Evolutionary conservation across 2,329 filamentous ascomycete genomes (phyloP).

Genomic region (Diaporthe aspalathi): DNA sequence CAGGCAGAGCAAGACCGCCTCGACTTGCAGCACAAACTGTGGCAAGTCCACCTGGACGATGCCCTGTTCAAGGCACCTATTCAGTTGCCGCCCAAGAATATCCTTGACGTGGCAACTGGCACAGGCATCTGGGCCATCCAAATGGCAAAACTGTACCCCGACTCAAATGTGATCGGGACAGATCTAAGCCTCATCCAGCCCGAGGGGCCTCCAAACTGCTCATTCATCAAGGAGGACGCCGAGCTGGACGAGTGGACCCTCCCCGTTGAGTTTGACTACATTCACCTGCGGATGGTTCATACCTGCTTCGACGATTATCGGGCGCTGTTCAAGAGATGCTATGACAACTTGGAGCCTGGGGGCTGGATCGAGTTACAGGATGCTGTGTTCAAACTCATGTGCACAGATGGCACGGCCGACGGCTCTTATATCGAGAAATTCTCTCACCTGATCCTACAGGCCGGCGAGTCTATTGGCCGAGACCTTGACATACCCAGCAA

Average conservation of each 20-base stretch:
- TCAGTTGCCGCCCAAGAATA: conserved; percentile 9
- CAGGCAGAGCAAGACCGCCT: conserved; percentile 32
- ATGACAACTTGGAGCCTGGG: conserved; percentile 52
- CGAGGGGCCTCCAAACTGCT: conserved; percentile 25
- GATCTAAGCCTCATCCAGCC: conserved; percentile 34
- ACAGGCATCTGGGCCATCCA: conserved; percentile 36
- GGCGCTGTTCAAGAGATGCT: conserved; percentile 63
- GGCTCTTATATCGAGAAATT: conserved; percentile 23
- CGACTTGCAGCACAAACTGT: conserved; percentile 34
- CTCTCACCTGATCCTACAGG: conserved; percentile 10
- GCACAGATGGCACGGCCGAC: conserved; percentile 12
- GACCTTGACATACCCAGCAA: conserved; percentile 27
- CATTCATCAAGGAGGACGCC: conserved; percentile 34
- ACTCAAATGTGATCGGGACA: conserved; percentile 33
- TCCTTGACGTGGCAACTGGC: conserved; percentile 35
- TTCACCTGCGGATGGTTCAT: conserved; percentile 28
- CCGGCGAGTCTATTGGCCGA: conserved; percentile 5
- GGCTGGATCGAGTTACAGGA: conserved; percentile 53
- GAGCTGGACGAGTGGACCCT: conserved; percentile 32
- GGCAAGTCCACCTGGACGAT: conserved; percentile 23
- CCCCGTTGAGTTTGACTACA: conserved; percentile 31
- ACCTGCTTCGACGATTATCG: conserved; percentile 52
- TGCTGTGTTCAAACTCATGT: conserved; percentile 28
- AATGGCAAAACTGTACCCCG: conserved; percentile 21
- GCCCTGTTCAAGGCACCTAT: conserved; percentile 32